Base-by-base conservation (phyloP, 345 rosid genomes). In the Boechera stricta region DNA sequence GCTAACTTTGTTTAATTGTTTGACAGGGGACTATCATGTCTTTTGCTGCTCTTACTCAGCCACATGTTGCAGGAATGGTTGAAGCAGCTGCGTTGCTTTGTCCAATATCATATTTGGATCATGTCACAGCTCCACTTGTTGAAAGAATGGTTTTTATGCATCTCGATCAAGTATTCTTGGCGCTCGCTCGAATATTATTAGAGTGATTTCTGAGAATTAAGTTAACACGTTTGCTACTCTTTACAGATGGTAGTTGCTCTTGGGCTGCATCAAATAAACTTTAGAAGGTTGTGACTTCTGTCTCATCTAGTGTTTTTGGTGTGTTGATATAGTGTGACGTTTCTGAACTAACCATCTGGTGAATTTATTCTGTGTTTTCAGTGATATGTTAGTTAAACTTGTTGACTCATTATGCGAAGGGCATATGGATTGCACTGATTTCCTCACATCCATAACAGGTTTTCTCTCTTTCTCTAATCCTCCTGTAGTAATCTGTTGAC, bases 1-100 rank as follows among this genome's bases (percentile, higher is more conserved):
- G 41, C 49, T 58, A 21, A 39, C 7, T n/a, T 26, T 16, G 0
- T 32, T 29, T 8, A 1, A 28, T 52, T 74, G 67, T 49, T 55
- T 54, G 45, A 41, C 39, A 94, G 98, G 98, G 98, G 44, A 92
- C 98, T 33, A 90, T 92, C 75, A 92, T 94, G 88, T 85, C 97
- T 58, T 82, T 90, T 60, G 96, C 97, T 74, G 98, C 98, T 72
- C 86, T 94, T 79, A 88, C 94, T 59, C 91, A 86, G 74, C 88
- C 91, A 7, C 84, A 81, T 56, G 73, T 94, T 21, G 88, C 74
- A 5, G 86, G 88, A 75, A 87, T 88, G 97, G 91, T 94, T 71
- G 94, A 87, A 83, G 98, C 97, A 77, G 98, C 94, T 75, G 97
- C 98, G 11, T 87, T 94, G 79, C 84, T 94, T 58, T 87, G 85